Percentiles rank a stretch among this genome's conserved stretches.
These are phyloP conservation scores for Pythium sukuiense DNA, from an alignment of 352 stramenopile species.

Conservation along the genomic window DNA sequence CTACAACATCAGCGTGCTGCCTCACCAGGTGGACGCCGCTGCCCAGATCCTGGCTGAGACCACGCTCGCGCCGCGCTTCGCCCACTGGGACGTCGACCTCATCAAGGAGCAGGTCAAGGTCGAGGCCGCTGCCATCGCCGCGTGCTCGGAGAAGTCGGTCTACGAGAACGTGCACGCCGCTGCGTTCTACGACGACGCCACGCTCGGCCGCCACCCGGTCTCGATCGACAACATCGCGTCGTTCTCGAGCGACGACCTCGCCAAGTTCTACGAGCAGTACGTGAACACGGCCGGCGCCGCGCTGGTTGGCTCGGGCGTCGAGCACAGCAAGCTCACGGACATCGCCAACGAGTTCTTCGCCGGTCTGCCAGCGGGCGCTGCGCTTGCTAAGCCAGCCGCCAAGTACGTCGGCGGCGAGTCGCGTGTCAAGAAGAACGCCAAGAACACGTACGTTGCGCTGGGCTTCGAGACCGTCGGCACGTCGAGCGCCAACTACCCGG, in stretches of 20 bases:
- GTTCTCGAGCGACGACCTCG: slow-evolving; percentile 49
- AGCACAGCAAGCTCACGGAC: slow-evolving; percentile 58
- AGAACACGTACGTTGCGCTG: slow-evolving; percentile 75
- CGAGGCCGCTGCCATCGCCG: slow-evolving; percentile 46
- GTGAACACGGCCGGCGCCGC: slow-evolving; percentile 62
- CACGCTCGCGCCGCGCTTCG: slow-evolving; percentile 72
- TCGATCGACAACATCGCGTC: slow-evolving; percentile 55
- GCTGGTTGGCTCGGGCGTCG: slow-evolving; percentile 61
- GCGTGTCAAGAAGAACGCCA: slow-evolving; percentile 60
- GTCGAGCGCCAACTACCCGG: slow-evolving; percentile 41
- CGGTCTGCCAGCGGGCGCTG: slow-evolving; percentile 34
- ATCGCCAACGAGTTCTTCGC: slow-evolving; percentile 71
- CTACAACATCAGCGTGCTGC: slow-evolving; percentile 77
- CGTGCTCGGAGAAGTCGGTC: slow-evolving; percentile 47
- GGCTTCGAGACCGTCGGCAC: slow-evolving; percentile 61
- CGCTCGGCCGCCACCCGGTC: slow-evolving; percentile 57
- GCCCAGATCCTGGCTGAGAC: slow-evolving; percentile 82
- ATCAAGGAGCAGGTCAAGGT: slow-evolving; percentile 68
- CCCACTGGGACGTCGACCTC: slow-evolving; percentile 72
- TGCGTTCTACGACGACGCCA: slow-evolving; percentile 80
- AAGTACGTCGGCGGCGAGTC: slow-evolving; percentile 82
- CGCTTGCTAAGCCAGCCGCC: slow-evolving; percentile 30
- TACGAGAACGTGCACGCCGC: slow-evolving; percentile 66
- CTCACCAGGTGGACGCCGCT: slow-evolving; percentile 61
- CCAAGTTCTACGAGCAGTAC: slow-evolving; percentile 66